Evolutionary conservation across 164 flowering plant species (phyloP).

Genomic region (Cinnamomum micranthum): DNA sequence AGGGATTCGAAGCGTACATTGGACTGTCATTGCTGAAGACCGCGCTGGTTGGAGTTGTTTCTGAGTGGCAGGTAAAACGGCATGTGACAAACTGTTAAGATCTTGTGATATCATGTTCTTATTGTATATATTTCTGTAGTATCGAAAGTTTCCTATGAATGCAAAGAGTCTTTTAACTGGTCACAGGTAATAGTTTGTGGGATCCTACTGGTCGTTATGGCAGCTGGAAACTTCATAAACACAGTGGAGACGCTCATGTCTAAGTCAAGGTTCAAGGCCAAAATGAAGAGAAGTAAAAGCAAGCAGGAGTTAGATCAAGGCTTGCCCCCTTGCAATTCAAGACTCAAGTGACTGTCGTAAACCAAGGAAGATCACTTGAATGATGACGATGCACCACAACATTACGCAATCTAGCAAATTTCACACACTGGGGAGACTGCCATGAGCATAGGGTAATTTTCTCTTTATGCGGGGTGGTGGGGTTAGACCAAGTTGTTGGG

Average conservation of each 20-base stretch:
- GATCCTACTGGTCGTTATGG: constrained; percentile 78
- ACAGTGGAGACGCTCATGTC: constrained; percentile 79
- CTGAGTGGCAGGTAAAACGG: constrained; percentile 88
- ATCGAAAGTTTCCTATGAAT: not conserved
- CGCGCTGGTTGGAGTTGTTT: constrained; percentile 59
- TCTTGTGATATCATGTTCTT: not conserved
- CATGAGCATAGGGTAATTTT: not conserved
- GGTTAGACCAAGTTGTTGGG: too few relatives aligned
- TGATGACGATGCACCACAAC: too few relatives aligned
- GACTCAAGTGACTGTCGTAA: constrained; percentile 51
- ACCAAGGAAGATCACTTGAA: constrained; percentile 24
- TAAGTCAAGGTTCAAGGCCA: constrained; percentile 92
- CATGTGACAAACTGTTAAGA: not conserved
- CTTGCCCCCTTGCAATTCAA: constrained; percentile 4
- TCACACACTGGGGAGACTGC: not conserved
- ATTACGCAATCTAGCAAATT: too few relatives aligned
- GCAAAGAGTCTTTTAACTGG: not conserved
- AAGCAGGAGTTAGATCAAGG: constrained; percentile 49
- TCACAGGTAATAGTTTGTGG: constrained; percentile 80
- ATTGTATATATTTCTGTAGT: not conserved
- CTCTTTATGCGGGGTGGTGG: too few relatives aligned
- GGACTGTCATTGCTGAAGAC: constrained; percentile 72
- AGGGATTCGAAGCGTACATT: constrained; percentile 95
- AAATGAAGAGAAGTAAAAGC: constrained; percentile 80
- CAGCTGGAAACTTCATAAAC: constrained; percentile 82